Evolutionary conservation across 1,284 basidiomycete species (phyloP).

Genomic region (Limonomyces culmigenus): DNA sequence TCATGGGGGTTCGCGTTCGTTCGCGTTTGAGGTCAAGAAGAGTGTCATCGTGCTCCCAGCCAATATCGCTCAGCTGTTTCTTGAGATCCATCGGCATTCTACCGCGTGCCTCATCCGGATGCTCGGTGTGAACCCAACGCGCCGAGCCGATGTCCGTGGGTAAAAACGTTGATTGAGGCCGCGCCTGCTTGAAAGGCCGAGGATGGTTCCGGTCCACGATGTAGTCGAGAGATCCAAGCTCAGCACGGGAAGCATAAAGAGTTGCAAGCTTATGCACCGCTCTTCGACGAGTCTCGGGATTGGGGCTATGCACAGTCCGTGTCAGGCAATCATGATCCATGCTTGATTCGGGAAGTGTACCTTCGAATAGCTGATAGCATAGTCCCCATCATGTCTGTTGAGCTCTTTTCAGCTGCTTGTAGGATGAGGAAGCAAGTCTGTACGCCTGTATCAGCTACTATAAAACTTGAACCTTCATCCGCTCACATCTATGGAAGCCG

Average conservation of each 20-base stretch:
- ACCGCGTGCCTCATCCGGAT: constrained; percentile 28
- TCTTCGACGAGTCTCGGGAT: constrained; percentile 29
- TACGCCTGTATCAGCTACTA: constrained; percentile 2
- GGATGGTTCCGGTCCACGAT: constrained; percentile 40
- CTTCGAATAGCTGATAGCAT: constrained; percentile 41
- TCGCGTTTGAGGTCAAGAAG: constrained; percentile 35
- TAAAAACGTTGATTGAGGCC: constrained; percentile 46
- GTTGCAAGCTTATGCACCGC: constrained; percentile 35
- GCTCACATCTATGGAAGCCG: too few species aligned
- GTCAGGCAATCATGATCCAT: neutral
- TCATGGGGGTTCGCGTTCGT: constrained; percentile 44
- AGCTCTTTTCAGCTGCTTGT: constrained; percentile 51
- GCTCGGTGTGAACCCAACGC: constrained; percentile 34
- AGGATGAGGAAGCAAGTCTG: constrained; percentile 53
- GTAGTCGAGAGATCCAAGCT: constrained; percentile 41
- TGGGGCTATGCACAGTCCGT: constrained; percentile 12
- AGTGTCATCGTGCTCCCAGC: constrained; percentile 45
- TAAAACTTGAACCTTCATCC: too few species aligned
- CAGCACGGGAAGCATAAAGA: constrained; percentile 46
- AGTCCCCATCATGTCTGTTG: constrained; percentile 24
- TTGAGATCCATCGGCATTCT: constrained; percentile 43
- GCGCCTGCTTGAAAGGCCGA: constrained; percentile 46
- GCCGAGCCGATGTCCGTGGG: constrained; percentile 53
- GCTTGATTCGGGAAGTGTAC: constrained; percentile 16
- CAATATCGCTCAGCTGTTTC: constrained; percentile 48